phyloP scores from a whole-genome alignment of 2,329 filamentous ascomycete genomes.

The Cladosporium halotolerans region DNA sequence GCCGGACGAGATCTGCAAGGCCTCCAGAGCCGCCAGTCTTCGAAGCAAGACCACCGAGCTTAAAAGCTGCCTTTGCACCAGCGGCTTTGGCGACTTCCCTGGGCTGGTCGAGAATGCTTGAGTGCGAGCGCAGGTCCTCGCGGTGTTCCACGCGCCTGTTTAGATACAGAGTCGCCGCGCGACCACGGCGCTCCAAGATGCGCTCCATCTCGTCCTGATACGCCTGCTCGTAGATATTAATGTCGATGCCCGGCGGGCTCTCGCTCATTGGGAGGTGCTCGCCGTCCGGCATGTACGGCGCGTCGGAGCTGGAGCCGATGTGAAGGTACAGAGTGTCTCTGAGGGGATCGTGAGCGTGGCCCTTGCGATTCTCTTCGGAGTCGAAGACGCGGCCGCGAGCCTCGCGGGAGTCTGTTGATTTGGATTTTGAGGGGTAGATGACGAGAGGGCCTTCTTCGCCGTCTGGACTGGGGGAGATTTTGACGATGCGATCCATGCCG shows the following conservation, averaged over 20 bases:
- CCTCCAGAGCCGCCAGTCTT: not conserved
- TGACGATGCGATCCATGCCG: slow-evolving; percentile 16
- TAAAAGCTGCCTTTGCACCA: slow-evolving; percentile 1
- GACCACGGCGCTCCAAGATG: slow-evolving; percentile 51
- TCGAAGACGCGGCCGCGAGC: slow-evolving; percentile 29
- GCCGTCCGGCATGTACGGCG: slow-evolving; percentile 20
- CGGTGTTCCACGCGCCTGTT: slow-evolving; percentile 44
- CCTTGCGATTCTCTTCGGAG: slow-evolving; percentile 40
- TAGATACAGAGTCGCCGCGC: slow-evolving; percentile 52
- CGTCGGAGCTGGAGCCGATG: slow-evolving; percentile 52
- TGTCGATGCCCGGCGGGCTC: slow-evolving; percentile 76
- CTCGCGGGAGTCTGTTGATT: not conserved
- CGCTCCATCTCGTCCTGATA: slow-evolving; percentile 76
- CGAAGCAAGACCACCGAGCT: not conserved
- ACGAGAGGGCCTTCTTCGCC: not conserved
- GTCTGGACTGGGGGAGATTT: not conserved
- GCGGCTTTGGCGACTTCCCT: slow-evolving; percentile 6
- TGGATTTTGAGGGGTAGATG: slow-evolving; percentile 3
- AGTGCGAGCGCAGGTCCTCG: slow-evolving; percentile 31
- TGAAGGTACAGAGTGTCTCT: slow-evolving; percentile 65
- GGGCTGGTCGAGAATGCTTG: slow-evolving; percentile 19
- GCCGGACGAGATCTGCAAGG: not conserved
- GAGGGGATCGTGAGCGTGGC: slow-evolving; percentile 58
- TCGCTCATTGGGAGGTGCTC: slow-evolving; percentile 56
- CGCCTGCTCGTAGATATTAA: slow-evolving; percentile 81